These are phyloP conservation scores for Syzygium oleosum DNA, from an alignment of 345 rosid genomes.

Conservation along the genomic window DNA sequence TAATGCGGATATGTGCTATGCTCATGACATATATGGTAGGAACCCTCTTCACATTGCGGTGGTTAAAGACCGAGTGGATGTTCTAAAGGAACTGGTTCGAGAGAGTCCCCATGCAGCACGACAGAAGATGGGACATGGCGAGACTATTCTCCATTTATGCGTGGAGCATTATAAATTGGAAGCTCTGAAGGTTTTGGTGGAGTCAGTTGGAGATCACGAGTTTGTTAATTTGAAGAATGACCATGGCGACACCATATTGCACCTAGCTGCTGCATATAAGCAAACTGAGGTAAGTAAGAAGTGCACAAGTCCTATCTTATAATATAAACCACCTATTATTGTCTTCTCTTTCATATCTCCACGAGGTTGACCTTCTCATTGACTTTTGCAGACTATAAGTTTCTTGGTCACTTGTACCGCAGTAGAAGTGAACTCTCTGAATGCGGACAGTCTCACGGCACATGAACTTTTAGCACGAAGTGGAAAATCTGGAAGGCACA, in stretches of 20 bases:
- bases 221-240: not conserved
- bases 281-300: no score
- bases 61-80: not conserved
- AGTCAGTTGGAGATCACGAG: not conserved
- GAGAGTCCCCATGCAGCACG: not conserved
- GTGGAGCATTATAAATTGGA: not conserved
- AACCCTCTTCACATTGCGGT: not conserved
- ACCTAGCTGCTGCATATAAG: no score
- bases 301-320: no score
- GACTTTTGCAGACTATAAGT: not conserved
- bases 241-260: not conserved
- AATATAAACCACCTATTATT: not conserved
- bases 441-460: not conserved
- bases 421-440: not conserved
- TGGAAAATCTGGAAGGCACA: no score
- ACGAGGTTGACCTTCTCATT: not conserved
- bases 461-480: accelerated
- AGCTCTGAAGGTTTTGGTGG: not conserved
- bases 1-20: not conserved
- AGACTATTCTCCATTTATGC: not conserved
- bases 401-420: not conserved
- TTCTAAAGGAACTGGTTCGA: not conserved
- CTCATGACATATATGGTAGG: no score
- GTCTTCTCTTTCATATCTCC: not conserved
- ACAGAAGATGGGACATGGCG: not conserved